Evolutionary conservation across 2,329 filamentous ascomycete species (phyloP), one percentile per base, ranked within the genome.

Genomic region (Aaosphaeria arxii): DNA sequence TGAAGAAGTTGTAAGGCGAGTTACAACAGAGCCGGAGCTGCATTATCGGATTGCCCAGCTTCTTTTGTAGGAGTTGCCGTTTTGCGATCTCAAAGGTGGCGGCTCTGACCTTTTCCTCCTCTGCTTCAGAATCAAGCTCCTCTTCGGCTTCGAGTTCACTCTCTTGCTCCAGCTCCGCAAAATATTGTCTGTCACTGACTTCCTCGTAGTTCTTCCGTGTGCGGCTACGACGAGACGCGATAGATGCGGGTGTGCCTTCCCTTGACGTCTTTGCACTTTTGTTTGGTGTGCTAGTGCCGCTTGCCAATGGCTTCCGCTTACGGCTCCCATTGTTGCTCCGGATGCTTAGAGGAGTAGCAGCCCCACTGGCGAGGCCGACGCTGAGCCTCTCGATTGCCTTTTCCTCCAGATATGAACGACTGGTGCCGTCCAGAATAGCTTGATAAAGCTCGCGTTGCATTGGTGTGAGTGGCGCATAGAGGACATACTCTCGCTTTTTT

Each of bases 1-100:
- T 95, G 72, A 95, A 97, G 68, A 99, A 97, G 64, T 96, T 95
- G 71, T 96, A 91, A 0, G 94, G 94, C 0, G 85, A 89, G 69
- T 99, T 96, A 71, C 94, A 97, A 7, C 89, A 90, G 0, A 96
- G 80, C 0, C 94, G 87, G 4, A 96, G 82, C 66, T 99, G 94
- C 78, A 96, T 90, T 17, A 97, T 74, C 0, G 91, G 88, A 57
- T 99, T 99, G 42, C 94, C 91, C 1, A 97, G 78, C 63, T 95
- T 96, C 74, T 97, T 97, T 40, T 83, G 82, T 4, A 85, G 78
- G n/a, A 97, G 89, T 67, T 96, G 89, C 46, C 88, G 86, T 67
- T 92, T 95, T 0, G 91, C 91, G 49, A 90, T 74, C 6, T 89
- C 86, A 0, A 92, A 78, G 0, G 84, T 90, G 43, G 84, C 81